Evolutionary conservation across 306 rosid genomes (phyloP), one percentile per base, ranked within the genome.

Genomic region (Styphnolobium japonicum): DNA sequence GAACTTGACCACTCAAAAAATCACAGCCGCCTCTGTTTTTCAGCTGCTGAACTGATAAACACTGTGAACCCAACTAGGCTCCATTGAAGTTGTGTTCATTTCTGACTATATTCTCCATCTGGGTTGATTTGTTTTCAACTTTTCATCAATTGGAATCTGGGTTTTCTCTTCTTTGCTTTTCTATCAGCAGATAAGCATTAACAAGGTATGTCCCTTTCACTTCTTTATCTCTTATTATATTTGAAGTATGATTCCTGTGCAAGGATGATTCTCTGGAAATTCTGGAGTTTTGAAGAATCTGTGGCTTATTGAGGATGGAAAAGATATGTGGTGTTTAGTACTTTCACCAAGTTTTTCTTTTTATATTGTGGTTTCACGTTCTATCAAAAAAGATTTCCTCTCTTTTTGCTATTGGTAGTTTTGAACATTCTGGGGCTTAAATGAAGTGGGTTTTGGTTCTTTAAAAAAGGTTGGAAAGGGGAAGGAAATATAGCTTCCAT

Each of bases 1-100:
- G 12, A 63, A n/a, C 71, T 29, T 78, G 49, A 16, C 70, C 49
- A 43, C 51, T 31, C 39, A 21, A 63, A 25, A 48, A 86, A 55
- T 83, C 51, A 25, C 46, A 72, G 75, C 86, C 77, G 77, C 85
- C 88, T 79, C 76, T 56, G 60, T 40, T 48, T 67, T 40, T 63
- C 31, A 61, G 56, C 78, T 70, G 16, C n/a, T 7, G 8, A 42
- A 11, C 49, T 42, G 27, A 42, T 51, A 51, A 55, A 5, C n/a
- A 19, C 81, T 23, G 10, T 6, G 0, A 65, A 43, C 78, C 67
- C 51, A 52, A 16, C 4, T 11, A 19, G 2, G 36, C 16, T 68
- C 61, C 73, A 51, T 23, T 75, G 16, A 19, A 37, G 18, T 62
- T 56, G 46, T 27, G 31, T 48, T 68, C 52, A 33, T 67, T 14